Conservation (phyloP, 208 protist species). For the Trypanosoma vivax region DNA sequence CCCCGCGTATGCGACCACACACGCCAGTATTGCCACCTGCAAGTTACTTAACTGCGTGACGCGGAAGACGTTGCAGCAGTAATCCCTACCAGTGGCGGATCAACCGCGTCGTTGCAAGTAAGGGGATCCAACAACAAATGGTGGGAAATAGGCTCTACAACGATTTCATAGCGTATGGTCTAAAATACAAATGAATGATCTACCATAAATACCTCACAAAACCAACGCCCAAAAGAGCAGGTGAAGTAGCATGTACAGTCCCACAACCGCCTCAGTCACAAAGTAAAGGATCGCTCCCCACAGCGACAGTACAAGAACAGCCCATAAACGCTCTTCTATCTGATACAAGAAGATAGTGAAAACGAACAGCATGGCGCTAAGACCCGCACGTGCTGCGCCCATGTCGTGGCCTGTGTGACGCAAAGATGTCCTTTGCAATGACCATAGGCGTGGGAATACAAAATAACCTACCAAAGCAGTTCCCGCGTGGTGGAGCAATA, state of each 20-base stretch:
- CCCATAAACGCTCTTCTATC: slow-evolving; percentile 25
- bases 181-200: too few relatives aligned
- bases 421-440: neutral
- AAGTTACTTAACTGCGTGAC: too few relatives aligned
- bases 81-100: too few relatives aligned
- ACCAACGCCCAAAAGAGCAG: slow-evolving; percentile 21
- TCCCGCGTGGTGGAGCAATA: slow-evolving; percentile 16
- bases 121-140: too few relatives aligned
- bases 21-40: too few relatives aligned
- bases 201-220: slow-evolving; percentile 11
- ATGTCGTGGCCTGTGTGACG: neutral
- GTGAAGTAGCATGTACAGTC: slow-evolving; percentile 28
- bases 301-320: slow-evolving; percentile 18
- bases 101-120: too few relatives aligned
- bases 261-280: slow-evolving; percentile 17
- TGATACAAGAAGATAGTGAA: slow-evolving; percentile 27
- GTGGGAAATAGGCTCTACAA: too few relatives aligned
- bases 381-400: slow-evolving; percentile 22
- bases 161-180: too few relatives aligned
- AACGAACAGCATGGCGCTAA: slow-evolving; percentile 37
- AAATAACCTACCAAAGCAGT: slow-evolving; percentile 15
- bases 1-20: too few relatives aligned
- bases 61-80: too few relatives aligned
- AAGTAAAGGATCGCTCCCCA: slow-evolving; percentile 30
- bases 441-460: slow-evolving; percentile 6